A percentile compares a stretch with the other conserved stretches of the same genome.
Evolutionary conservation across 805 yeast species (phyloP).

Genomic region (Yarrowia porcina): DNA sequence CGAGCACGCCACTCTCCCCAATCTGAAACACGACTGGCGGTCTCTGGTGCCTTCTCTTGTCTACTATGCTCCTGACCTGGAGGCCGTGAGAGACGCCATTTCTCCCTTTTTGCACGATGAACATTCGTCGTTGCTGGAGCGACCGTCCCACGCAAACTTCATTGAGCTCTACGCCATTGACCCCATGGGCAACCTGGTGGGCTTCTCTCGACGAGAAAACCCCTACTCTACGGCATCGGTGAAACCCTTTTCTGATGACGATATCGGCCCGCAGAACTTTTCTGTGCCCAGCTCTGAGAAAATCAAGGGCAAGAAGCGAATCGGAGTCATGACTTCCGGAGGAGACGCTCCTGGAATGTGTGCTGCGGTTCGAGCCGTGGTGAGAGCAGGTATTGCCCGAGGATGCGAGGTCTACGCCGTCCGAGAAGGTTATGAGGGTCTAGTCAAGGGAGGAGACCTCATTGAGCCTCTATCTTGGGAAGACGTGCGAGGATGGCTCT

Average conservation of each 20-base stretch:
- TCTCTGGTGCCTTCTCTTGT: conserved; percentile 45
- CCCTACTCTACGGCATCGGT: conserved; percentile 32
- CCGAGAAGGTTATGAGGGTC: conserved; percentile 92
- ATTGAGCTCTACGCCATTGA: conserved; percentile 73
- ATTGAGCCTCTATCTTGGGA: conserved; percentile 84
- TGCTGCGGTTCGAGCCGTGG: conserved; percentile 92
- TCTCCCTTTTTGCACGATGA: neutral
- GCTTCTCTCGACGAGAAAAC: conserved; percentile 57
- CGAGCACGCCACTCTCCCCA: conserved; percentile 29
- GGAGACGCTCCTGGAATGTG: conserved; percentile 99
- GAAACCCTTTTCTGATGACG: neutral
- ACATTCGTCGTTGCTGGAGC: conserved; percentile 31
- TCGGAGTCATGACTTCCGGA: conserved; percentile 97
- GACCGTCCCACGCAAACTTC: conserved; percentile 71
- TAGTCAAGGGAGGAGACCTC: conserved; percentile 78
- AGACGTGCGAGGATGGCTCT: conserved; percentile 90
- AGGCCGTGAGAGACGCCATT: conserved; percentile 15
- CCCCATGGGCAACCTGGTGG: conserved; percentile 79
- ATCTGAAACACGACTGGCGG: conserved; percentile 48
- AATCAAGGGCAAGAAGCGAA: conserved; percentile 44
- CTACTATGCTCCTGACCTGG: conserved; percentile 47
- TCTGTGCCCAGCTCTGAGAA: neutral
- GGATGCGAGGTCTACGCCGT: conserved; percentile 91
- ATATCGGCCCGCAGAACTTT: neutral
- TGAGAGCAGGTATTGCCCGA: conserved; percentile 80